A percentile compares a stretch with the other conserved stretches of the same genome.
Conservation (phyloP, 176 grass and related monocot species). For the Juncus inflexus region DNA sequence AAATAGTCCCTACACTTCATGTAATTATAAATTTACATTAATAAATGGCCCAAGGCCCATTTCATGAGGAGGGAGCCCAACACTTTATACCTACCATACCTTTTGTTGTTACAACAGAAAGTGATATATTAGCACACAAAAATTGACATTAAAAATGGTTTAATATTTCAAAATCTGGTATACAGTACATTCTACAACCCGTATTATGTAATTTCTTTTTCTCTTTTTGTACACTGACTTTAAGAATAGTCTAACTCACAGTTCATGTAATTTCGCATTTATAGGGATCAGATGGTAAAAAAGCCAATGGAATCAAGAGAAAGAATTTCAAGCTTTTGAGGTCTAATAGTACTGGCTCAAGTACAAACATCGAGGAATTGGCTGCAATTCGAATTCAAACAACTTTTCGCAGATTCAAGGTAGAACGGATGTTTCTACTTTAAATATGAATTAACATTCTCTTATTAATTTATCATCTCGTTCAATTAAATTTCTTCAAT, state of each 20-base stretch:
- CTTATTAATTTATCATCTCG: background rate
- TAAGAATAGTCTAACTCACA: slow-evolving; percentile 14
- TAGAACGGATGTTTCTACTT: slow-evolving; percentile 5
- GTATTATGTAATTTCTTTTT: background rate
- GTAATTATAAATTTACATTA: too few species aligned
- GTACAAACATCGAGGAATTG: slow-evolving; percentile 62
- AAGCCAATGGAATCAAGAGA: slow-evolving; percentile 38
- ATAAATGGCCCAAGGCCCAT: too few species aligned
- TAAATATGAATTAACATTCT: slow-evolving; percentile 6
- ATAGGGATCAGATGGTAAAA: slow-evolving; percentile 33
- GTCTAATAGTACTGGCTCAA: slow-evolving; percentile 45
- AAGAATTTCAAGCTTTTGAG: slow-evolving; percentile 43
- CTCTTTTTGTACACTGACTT: background rate
- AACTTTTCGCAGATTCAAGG: slow-evolving; percentile 64
- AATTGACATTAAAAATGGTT: background rate
- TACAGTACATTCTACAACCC: background rate
- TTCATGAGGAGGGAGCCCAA: too few species aligned
- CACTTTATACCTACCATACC: slow-evolving; percentile 10
- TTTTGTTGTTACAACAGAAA: slow-evolving; percentile 18
- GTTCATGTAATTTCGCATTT: slow-evolving; percentile 11
- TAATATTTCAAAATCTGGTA: background rate
- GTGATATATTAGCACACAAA: background rate
- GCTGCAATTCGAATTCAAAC: slow-evolving; percentile 72
- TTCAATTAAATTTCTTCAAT: background rate
- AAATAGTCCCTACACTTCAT: too few species aligned